Base-by-base conservation (phyloP, 805 yeast genomes). In the Starmerella apicola region DNA sequence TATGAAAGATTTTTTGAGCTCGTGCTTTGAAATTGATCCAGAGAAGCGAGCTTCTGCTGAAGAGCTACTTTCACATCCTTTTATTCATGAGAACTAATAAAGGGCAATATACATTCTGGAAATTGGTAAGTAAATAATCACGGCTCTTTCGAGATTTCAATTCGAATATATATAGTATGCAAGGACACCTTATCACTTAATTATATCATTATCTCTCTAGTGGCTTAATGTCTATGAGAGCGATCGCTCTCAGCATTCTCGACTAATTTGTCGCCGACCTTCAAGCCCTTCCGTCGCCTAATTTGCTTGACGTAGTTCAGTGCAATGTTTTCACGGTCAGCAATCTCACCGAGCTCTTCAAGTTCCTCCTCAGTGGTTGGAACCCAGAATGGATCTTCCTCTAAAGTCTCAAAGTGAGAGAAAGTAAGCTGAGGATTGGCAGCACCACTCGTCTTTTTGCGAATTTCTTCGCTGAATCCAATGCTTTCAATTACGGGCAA, bases 381-480 rank as follows among this genome's bases (percentile, higher is more conserved):
- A 13, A 91, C 94, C 99, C 99, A 91, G 67, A 81, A 91, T 33
- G 99, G 99, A 65, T 91, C 97, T 49, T 80, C 72, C 48, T 85
- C 94, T 37, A 88, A 72, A 47, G 78, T 65, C 53, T 85, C 91
- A 57, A 72, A 91, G 1, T 97, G 97, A 22, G 81, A 71, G 54
- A 88, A 91, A 8, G 86, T 82, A 38, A 91, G 67, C 59, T 91
- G 98, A 0, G 99, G 98, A 52, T 82, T 80, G 2, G 98, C 98
- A 3, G 95, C 94, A 43, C 99, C 99, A 1, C 95, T 82, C 0
- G 98, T 88, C 50, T 73, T 73, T 61, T 84, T 91, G 42, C 97
- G 68, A 32, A 91, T 82, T 50, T 93, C 97, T 53, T 88, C 97
- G 39, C 95, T 76, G 53, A 91, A 84, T 1, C 98, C 98, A 64